phyloP scores from a whole-genome alignment of 768 basidiomycete species.

The Boletus insuetus region DNA sequence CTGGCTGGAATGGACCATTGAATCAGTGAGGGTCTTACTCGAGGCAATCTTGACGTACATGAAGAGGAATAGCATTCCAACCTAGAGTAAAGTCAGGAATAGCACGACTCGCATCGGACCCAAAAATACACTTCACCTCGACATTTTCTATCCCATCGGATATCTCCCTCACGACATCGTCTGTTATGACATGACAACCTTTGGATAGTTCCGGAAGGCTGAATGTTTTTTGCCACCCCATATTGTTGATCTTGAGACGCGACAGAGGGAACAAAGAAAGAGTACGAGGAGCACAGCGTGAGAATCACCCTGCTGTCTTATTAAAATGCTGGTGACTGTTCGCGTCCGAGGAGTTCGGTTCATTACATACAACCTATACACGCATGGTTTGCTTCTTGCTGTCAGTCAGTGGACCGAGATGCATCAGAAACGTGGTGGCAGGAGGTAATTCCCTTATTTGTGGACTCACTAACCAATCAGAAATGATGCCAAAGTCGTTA shows the following conservation, averaged over 20 bases:
- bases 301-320: background rate
- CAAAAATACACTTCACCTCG: slow-evolving; percentile 41
- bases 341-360: too few species aligned
- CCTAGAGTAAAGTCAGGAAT: slow-evolving; percentile 37
- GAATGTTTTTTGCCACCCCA: slow-evolving; percentile 93
- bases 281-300: background rate
- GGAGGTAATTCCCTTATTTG: too few species aligned
- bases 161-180: slow-evolving; percentile 67
- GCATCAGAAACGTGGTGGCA: too few species aligned
- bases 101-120: background rate
- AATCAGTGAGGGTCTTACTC: slow-evolving; percentile 3
- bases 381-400: too few species aligned
- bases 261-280: background rate
- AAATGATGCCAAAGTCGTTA: too few species aligned
- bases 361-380: too few species aligned
- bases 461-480: too few species aligned
- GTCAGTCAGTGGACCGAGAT: too few species aligned
- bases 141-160: slow-evolving; percentile 64
- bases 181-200: slow-evolving; percentile 83
- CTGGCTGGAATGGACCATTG: slow-evolving; percentile 41
- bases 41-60: slow-evolving; percentile 49
- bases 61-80: slow-evolving; percentile 87
- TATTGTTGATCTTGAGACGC: slow-evolving; percentile 26
- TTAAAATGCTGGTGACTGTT: too few species aligned
- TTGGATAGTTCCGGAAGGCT: slow-evolving; percentile 49